A percentile compares a stretch with the other conserved stretches of the same genome.
phyloP scores from a whole-genome alignment of 345 rosid species.

The Nasturtium officinale region DNA sequence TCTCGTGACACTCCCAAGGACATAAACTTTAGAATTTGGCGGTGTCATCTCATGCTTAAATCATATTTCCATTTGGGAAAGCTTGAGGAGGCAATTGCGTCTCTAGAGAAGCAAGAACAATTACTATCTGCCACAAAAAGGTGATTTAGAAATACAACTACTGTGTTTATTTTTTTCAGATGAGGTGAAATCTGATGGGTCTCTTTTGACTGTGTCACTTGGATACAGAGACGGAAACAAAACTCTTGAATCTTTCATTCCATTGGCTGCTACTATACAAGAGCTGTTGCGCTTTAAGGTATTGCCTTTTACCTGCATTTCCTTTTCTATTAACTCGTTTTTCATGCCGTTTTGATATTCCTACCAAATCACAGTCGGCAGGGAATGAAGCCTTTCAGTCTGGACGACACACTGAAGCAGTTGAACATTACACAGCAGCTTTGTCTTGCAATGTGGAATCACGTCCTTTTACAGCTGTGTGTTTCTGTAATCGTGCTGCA shows the following conservation, averaged over 20 bases:
- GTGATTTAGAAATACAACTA: constrained; percentile 43
- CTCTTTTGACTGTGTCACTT: constrained; percentile 22
- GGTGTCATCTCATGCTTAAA: constrained; percentile 60
- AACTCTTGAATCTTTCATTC: constrained; percentile 58
- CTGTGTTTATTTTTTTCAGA: constrained; percentile 2
- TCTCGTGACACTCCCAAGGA: constrained; percentile 48
- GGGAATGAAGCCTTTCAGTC: constrained; percentile 96
- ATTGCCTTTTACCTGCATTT: constrained; percentile 21
- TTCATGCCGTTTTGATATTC: constrained; percentile 21
- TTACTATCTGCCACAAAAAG: constrained; percentile 46
- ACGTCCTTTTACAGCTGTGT: constrained; percentile 88
- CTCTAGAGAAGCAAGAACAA: constrained; percentile 69
- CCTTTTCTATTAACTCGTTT: constrained; percentile 9
- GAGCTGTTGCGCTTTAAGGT: constrained; percentile 87
- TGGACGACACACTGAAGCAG: constrained; percentile 85
- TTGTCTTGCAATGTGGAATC: constrained; percentile 77
- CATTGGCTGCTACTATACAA: constrained; percentile 60
- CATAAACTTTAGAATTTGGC: constrained; percentile 64
- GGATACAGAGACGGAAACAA: constrained; percentile 49
- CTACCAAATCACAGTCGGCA: constrained; percentile 55
- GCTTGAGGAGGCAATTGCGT: constrained; percentile 82
- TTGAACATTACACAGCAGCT: constrained; percentile 87
- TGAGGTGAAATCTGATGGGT: constrained; percentile 23
- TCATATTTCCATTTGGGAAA: constrained; percentile 83
- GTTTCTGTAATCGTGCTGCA: constrained; percentile 98